Percentiles rank a stretch among this genome's conserved stretches.
phyloP scores from a whole-genome alignment of 164 flowering plant species.

The Magnolia sinica region DNA sequence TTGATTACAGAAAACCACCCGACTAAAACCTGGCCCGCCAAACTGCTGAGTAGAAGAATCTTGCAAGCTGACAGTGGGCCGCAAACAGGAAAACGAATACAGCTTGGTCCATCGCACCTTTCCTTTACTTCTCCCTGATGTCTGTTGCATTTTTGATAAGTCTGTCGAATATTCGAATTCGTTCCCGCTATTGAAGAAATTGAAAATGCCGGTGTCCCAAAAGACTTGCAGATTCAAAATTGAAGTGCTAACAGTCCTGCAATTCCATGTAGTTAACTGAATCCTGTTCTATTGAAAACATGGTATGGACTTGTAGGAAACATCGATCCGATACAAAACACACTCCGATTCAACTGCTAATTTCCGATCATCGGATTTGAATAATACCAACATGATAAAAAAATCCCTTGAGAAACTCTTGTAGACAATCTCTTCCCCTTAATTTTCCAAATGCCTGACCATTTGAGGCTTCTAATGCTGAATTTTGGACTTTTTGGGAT shows the following conservation, averaged over 20 bases:
- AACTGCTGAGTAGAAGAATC: slow-evolving; percentile 18
- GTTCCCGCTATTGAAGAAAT: slow-evolving; percentile 2
- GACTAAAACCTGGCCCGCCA: slow-evolving; percentile 52
- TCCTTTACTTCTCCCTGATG: slow-evolving; percentile 22
- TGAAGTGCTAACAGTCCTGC: not conserved
- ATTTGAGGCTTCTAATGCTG: slow-evolving; percentile 14
- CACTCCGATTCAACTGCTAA: not conserved
- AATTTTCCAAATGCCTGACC: not conserved
- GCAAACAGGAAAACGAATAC: slow-evolving; percentile 45
- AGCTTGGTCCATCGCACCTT: slow-evolving; percentile 53
- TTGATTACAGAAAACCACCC: slow-evolving; percentile 59
- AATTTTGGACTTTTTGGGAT: slow-evolving; percentile 20
- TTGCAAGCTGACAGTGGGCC: slow-evolving; percentile 19
- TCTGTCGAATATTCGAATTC: not conserved
- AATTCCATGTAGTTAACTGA: not conserved
- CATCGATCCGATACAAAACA: not conserved
- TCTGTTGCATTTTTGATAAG: slow-evolving; percentile 2
- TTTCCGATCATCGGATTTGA: not conserved
- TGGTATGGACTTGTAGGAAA: not conserved
- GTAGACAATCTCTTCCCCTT: not conserved
- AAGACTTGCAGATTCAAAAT: not conserved
- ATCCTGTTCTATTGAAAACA: not conserved
- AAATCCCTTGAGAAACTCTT: not conserved
- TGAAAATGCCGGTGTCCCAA: not conserved
- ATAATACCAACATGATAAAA: not conserved